A percentile compares a stretch with the other conserved stretches of the same genome.
These are phyloP conservation scores for Taphrina communis DNA, from an alignment of 1,139 yeast genomes.

Conservation along the genomic window DNA sequence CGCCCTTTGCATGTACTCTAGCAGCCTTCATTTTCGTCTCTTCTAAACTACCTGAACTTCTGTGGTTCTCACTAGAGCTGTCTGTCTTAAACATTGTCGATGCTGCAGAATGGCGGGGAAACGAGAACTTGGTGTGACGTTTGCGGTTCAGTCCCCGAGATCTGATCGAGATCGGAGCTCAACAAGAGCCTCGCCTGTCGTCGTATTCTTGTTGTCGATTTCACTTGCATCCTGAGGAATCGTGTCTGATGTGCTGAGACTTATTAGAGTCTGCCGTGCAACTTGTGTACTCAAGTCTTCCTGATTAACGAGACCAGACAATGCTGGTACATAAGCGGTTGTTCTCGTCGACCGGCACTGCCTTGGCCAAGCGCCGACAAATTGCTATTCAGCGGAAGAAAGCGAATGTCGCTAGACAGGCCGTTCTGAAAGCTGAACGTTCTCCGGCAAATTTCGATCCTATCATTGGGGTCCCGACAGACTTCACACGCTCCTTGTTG, in stretches of 20 bases:
- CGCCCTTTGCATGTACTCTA: conserved; percentile 23
- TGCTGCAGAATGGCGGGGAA: conserved; percentile 2
- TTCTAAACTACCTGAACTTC: no score
- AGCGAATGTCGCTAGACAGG: conserved; percentile 39
- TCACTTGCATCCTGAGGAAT: not conserved
- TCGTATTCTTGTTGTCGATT: not conserved
- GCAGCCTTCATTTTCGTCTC: conserved; percentile 18
- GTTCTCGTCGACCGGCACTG: conserved; percentile 18
- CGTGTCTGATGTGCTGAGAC: not conserved
- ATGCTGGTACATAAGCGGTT: conserved; percentile 25
- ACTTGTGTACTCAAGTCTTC: not conserved
- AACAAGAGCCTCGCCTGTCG: no score
- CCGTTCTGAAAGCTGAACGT: conserved; percentile 35
- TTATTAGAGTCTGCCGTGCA: not conserved
- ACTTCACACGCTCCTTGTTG: conserved; percentile 35
- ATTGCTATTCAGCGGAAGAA: conserved; percentile 39
- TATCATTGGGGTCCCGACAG: conserved; percentile 34
- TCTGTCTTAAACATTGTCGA: no score
- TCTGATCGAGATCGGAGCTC: no score
- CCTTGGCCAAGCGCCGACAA: conserved; percentile 35
- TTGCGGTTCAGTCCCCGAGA: no score
- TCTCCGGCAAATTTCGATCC: conserved; percentile 30
- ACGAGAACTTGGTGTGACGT: no score
- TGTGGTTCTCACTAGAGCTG: no score
- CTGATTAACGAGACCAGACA: not conserved